Conservation (phyloP, 2,329 filamentous ascomycete genomes). For the Cryphonectria radicalis region DNA sequence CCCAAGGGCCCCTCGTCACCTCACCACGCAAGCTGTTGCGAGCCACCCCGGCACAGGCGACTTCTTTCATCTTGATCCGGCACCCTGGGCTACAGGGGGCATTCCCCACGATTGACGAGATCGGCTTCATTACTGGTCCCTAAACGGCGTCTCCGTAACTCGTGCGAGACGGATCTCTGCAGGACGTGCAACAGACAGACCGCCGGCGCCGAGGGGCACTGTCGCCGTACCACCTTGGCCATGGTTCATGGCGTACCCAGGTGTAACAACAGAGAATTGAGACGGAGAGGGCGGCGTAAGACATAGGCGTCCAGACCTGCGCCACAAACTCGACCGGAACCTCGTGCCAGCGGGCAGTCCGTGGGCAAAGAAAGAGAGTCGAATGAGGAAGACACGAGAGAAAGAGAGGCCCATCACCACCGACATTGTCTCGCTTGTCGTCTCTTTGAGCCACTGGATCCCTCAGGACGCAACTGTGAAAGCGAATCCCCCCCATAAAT, state of each 20-base stretch:
- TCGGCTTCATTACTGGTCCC: neutral
- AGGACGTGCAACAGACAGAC: neutral
- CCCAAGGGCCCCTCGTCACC: neutral
- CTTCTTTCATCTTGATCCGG: neutral
- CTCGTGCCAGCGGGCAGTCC: neutral
- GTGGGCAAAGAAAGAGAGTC: neutral
- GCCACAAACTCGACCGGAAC: neutral
- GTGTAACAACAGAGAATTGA: neutral
- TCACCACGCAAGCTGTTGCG: neutral
- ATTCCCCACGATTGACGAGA: neutral
- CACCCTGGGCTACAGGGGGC: neutral
- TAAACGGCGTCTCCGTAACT: neutral
- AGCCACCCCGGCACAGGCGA: neutral
- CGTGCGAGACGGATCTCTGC: neutral
- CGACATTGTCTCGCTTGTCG: neutral
- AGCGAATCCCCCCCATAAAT: neutral
- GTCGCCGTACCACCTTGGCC: neutral
- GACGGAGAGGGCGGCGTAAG: slow-evolving; percentile 1
- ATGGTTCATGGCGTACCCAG: neutral
- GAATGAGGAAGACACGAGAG: neutral
- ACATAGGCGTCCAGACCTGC: neutral
- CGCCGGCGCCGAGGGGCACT: neutral
- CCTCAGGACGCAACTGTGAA: neutral
- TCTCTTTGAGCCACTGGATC: neutral
- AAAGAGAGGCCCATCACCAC: neutral